These are phyloP conservation scores for Fusarium algeriense DNA, from an alignment of 2,329 filamentous ascomycete genomes.

Conservation along the genomic window DNA sequence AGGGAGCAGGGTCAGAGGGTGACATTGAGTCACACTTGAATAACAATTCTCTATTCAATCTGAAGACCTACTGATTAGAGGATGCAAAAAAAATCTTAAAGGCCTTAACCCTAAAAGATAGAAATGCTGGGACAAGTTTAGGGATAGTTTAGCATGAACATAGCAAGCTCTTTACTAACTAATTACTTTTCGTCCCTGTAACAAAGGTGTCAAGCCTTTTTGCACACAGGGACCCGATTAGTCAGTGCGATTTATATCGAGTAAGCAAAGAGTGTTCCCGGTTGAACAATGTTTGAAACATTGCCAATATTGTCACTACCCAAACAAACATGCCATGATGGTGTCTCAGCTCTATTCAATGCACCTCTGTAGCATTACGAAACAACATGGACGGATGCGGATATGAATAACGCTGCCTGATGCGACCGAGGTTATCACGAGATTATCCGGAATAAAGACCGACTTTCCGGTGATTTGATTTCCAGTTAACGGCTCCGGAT, in stretches of 20 bases:
- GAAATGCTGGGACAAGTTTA: not conserved
- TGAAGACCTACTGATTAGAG: not conserved
- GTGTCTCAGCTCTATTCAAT: not conserved
- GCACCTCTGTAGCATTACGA: not conserved
- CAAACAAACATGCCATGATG: not conserved
- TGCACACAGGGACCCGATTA: too few relatives aligned
- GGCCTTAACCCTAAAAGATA: too few relatives aligned
- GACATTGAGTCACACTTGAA: not conserved
- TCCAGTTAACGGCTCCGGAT: not conserved
- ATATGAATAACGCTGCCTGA: conserved; percentile 8
- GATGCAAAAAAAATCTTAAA: too few relatives aligned
- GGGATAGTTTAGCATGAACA: not conserved
- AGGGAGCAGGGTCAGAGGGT: not conserved
- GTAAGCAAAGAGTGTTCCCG: not conserved
- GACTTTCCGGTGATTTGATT: conserved; percentile 18
- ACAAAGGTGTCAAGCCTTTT: too few relatives aligned
- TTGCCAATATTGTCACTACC: not conserved
- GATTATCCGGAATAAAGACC: conserved; percentile 23
- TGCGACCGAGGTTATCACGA: conserved; percentile 27
- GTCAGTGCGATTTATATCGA: not conserved
- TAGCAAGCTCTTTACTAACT: not conserved
- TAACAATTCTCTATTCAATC: not conserved
- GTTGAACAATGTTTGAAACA: conserved; percentile 5
- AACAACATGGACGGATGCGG: conserved; percentile 14
- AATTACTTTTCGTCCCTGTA: too few relatives aligned